phyloP scores from a whole-genome alignment of 2,329 filamentous ascomycete genomes.

The Colletotrichum scovillei region DNA sequence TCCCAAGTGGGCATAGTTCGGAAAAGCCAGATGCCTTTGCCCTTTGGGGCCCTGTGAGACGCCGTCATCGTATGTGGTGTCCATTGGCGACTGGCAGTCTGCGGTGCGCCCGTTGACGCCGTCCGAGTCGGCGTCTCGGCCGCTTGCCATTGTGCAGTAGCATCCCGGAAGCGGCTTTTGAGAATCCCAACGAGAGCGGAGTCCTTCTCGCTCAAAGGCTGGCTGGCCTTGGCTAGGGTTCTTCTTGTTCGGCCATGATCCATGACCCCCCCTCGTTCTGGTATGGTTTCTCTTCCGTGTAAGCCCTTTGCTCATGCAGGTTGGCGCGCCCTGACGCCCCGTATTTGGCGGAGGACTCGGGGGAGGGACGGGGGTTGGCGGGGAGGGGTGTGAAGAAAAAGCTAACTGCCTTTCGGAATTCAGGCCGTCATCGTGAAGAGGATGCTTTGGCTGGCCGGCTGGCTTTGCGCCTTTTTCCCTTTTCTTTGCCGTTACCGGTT shows the following conservation, averaged over 20 bases:
- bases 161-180: constrained; percentile 32
- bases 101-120: constrained; percentile 31
- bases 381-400: constrained; percentile 8
- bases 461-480: neutral
- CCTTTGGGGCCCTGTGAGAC: constrained; percentile 10
- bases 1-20: constrained; percentile 25
- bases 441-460: neutral
- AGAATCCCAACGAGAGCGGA: constrained; percentile 8
- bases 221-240: neutral
- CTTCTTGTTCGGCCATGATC: neutral
- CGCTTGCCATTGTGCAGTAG: constrained; percentile 9
- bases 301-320: constrained; percentile 14
- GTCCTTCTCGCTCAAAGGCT: neutral
- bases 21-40: constrained; percentile 11
- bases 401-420: neutral
- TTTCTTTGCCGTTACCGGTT: constrained; percentile 21
- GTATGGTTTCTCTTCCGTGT: neutral
- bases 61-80: constrained; percentile 26
- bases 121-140: constrained; percentile 20
- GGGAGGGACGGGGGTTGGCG: neutral
- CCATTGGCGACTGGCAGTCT: constrained; percentile 13
- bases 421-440: constrained; percentile 26
- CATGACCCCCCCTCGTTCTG: too few species aligned
- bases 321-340: constrained; percentile 30
- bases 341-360: constrained; percentile 8